Conservation (phyloP, 345 rosid genomes). For the Raphanus sativus region DNA sequence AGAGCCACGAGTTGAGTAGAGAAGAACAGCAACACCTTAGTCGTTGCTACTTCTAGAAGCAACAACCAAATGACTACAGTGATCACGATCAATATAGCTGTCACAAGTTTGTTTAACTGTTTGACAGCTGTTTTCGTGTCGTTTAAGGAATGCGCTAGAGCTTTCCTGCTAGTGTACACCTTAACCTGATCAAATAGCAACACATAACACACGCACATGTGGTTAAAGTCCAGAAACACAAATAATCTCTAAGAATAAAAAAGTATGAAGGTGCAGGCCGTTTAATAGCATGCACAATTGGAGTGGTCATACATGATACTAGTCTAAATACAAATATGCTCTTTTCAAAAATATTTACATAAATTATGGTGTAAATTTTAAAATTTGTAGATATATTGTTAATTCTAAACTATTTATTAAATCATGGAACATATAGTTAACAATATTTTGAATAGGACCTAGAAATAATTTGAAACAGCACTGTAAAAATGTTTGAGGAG, state of each 20-base stretch:
- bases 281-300: too few relatives aligned
- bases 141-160: constrained; percentile 67
- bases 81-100: constrained; percentile 52
- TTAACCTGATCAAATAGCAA: constrained; percentile 56
- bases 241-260: neutral
- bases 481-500: neutral
- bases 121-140: constrained; percentile 93
- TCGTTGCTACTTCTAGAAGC: constrained; percentile 71
- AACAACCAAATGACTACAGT: constrained; percentile 70
- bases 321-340: too few relatives aligned
- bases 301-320: too few relatives aligned
- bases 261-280: neutral
- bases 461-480: neutral
- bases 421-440: too few relatives aligned
- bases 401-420: too few relatives aligned
- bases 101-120: constrained; percentile 72
- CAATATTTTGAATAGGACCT: too few relatives aligned
- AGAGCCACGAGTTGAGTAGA: constrained; percentile 72
- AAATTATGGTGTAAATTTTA: too few relatives aligned
- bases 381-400: too few relatives aligned
- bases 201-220: constrained; percentile 2
- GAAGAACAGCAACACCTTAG: constrained; percentile 68
- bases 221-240: constrained; percentile 6
- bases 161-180: constrained; percentile 71
- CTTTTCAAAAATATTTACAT: too few relatives aligned